Evolutionary conservation across 345 rosid species (phyloP).

Genomic region (Mallotus nudiflorus): DNA sequence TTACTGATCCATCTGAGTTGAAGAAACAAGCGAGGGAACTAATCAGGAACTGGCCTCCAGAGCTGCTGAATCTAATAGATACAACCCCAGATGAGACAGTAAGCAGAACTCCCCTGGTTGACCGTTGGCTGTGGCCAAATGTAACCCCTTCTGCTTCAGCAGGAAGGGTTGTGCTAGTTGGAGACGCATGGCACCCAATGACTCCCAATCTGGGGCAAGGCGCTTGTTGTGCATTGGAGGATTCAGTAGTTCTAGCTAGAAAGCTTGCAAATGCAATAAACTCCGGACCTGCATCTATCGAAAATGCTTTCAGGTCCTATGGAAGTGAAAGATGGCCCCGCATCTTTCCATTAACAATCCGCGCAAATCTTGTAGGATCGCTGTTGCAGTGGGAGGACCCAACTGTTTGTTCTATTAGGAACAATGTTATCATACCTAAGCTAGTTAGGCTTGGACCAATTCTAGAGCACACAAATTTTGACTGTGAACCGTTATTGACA

Average conservation of each 20-base stretch:
- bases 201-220: conserved; percentile 96
- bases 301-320: conserved; percentile 60
- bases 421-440: conserved; percentile 67
- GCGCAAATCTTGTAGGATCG: conserved; percentile 76
- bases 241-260: conserved; percentile 63
- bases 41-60: conserved; percentile 60
- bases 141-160: conserved; percentile 63
- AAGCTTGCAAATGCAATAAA: conserved; percentile 60
- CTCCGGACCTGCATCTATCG: conserved; percentile 43
- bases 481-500: conserved; percentile 55
- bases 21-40: conserved; percentile 69
- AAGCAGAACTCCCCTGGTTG: conserved; percentile 70
- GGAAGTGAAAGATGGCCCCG: conserved; percentile 77
- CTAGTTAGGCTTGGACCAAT: conserved; percentile 65
- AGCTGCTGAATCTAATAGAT: conserved; percentile 60
- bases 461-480: conserved; percentile 83
- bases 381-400: conserved; percentile 90
- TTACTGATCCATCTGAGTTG: conserved; percentile 60
- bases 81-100: conserved; percentile 68
- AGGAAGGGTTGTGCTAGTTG: conserved; percentile 65
- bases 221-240: conserved; percentile 89
- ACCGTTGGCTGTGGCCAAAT: conserved; percentile 88
- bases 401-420: conserved; percentile 59
- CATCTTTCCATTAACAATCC: conserved; percentile 65
- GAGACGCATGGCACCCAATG: conserved; percentile 99